Evolutionary conservation across 2,329 filamentous ascomycete genomes (phyloP), one percentile per base, ranked within the genome.

Genomic region (Hypoxylon sp.): DNA sequence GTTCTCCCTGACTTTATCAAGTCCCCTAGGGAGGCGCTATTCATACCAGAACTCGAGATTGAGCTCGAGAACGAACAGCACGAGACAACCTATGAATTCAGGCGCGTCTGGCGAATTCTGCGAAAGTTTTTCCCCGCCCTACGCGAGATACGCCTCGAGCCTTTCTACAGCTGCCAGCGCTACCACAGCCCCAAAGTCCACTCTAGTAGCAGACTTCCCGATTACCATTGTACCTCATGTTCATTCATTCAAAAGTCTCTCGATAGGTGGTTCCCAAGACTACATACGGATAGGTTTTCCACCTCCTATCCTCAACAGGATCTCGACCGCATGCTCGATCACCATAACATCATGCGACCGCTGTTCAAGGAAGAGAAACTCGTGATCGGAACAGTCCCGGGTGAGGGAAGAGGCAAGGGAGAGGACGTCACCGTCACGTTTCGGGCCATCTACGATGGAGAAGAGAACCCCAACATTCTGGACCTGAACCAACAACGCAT

Each of bases 141-240:
- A 14, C 65, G 68, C 22, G 53, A 64, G n/a, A 68, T 70, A 32
- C 28, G 33, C 7, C 44, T 70, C 12, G 26, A 32, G 7, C 45
- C 24, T 2, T 67, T 59, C 45, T 2, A 49, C n/a, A 18, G 16
- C 3, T 70, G 65, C 33, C 33, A 50, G 5, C 46, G 28, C 14
- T 66, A 64, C 54, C 1, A 1, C 4, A 11, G 2, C 3, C 8
- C 7, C 7, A 40, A 8, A 3, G 2, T 26, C n/a, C n/a, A 32
- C 18, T 22, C 3, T 38, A 7, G 2, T 22, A 3, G 6, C 24
- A 3, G 6, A 3, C 24, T 3, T 26, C 3, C 46, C 4, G 30
- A 28, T n/a, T 3, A 8, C 22, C 5, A 42, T 11, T 55, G 49
- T 28, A 18, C 46, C 36, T 54, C 57, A 2, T 69, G 67, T 30